Base-by-base conservation (phyloP, 208 protist genomes). In the Acanthamoeba culbertsoni region DNA sequence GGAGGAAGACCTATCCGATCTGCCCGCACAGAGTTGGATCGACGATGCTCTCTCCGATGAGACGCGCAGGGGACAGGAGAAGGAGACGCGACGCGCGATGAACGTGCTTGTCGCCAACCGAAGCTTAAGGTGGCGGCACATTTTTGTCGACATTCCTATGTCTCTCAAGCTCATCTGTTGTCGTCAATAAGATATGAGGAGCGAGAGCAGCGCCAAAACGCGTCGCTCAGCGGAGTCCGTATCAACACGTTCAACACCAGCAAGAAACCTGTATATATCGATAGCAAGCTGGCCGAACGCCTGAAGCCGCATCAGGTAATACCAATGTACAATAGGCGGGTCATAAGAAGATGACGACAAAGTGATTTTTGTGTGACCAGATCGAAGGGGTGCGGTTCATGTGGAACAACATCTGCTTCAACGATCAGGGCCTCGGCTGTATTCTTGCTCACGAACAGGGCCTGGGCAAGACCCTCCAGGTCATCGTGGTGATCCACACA, bases 391-490 rank as follows among this genome's bases (percentile, higher is more conserved):
- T 89, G 5, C 82, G 46, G 2, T 89, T 89, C 42, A 59, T 89
- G 33, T 89, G 82, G 82, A 68, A 45, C 35, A 89, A 89, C 28
- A 89, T 89, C 23, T 89, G 82, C 51, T 62, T 23, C 53, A 42
- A 62, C n/a, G 37, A 31, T 14, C 31, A 37, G 5, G 82, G 82
- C 51, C 31, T 89, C 26, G 82, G 82, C 20, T 89, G 82, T 40
- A 89, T 89, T 31, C 55, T 89, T 1, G 82, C 82, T 8, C 82
- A 89, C 55, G 82, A 89, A 53, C 46, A 68, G 53, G 82, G 82
- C 6, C 82, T 89, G 14, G 82, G 82, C 53, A 89, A 89, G 35
- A 89, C 82, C 2, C 45, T 89, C 40, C 53, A 59, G 23, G 35
- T 89, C 51, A 59, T 89, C 33, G 35, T 48, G 16, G 46, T 89